These are phyloP conservation scores for Ogataea paraovalis DNA, from an alignment of 805 yeast species.

Conservation along the genomic window DNA sequence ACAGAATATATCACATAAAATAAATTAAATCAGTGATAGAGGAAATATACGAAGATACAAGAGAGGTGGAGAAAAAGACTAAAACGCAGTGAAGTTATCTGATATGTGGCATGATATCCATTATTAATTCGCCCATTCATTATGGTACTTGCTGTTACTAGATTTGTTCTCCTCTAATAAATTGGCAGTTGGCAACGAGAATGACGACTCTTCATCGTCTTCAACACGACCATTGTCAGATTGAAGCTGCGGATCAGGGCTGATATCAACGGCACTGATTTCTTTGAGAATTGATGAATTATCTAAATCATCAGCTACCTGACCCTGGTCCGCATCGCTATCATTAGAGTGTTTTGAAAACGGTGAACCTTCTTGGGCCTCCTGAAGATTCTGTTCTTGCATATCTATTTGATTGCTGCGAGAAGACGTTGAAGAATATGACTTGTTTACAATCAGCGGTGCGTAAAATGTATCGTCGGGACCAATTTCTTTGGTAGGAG, in stretches of 20 bases:
- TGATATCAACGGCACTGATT: not conserved
- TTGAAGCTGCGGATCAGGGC: not conserved
- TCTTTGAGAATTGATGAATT: constrained; percentile 1
- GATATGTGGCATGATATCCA: too few relatives aligned
- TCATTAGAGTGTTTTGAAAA: not conserved
- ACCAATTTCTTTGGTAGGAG: not conserved
- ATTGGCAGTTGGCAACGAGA: constrained; percentile 21
- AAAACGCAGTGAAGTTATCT: too few relatives aligned
- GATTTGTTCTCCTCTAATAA: not conserved
- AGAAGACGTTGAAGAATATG: constrained; percentile 5
- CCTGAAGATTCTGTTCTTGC: not conserved
- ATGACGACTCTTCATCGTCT: constrained; percentile 11
- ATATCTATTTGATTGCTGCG: not conserved
- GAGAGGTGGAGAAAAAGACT: too few relatives aligned
- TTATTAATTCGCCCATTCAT: not conserved
- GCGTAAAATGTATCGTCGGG: constrained; percentile 20
- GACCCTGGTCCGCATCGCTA: not conserved
- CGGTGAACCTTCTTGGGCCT: not conserved
- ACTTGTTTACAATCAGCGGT: constrained; percentile 16
- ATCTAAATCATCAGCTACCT: not conserved
- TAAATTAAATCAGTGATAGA: too few relatives aligned
- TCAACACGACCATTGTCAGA: constrained; percentile 3
- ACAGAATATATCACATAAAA: too few relatives aligned
- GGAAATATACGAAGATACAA: too few relatives aligned
- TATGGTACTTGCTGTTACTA: not conserved